Conservation (phyloP, 1,284 basidiomycete genomes). For the Heliocybe sulcata region DNA sequence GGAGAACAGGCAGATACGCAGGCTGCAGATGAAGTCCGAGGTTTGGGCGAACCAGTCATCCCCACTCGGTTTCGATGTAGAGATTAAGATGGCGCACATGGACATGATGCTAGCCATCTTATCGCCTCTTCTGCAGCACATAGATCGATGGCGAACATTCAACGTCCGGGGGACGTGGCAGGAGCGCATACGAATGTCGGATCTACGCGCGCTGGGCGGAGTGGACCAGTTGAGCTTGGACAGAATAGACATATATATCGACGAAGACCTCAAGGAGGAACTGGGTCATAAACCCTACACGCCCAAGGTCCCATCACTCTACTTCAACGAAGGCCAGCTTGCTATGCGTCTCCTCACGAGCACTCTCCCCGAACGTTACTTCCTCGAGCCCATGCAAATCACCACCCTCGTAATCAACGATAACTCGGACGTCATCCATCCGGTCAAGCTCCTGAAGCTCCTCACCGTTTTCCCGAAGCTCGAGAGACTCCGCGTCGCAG, state of each 20-base stretch:
- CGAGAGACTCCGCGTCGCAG: constrained; percentile 46
- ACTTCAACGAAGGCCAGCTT: constrained; percentile 10
- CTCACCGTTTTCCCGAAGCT: constrained; percentile 51
- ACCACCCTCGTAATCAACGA: constrained; percentile 50
- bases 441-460: constrained; percentile 46
- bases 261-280: not conserved
- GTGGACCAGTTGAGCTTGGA: not conserved
- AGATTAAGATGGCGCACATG: constrained; percentile 38
- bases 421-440: constrained; percentile 29
- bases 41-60: constrained; percentile 47
- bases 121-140: constrained; percentile 45
- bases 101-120: constrained; percentile 54
- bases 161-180: constrained; percentile 24
- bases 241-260: not conserved
- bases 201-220: not conserved
- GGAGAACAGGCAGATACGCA: constrained; percentile 20
- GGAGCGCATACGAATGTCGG: constrained; percentile 12
- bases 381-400: constrained; percentile 43
- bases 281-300: not conserved
- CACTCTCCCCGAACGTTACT: constrained; percentile 33
- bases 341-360: constrained; percentile 37
- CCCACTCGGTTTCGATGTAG: constrained; percentile 46
- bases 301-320: not conserved
- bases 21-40: constrained; percentile 37
- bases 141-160: constrained; percentile 49